Conservation (phyloP, 2,329 filamentous ascomycete species). For the Periconia macrospinosa region DNA sequence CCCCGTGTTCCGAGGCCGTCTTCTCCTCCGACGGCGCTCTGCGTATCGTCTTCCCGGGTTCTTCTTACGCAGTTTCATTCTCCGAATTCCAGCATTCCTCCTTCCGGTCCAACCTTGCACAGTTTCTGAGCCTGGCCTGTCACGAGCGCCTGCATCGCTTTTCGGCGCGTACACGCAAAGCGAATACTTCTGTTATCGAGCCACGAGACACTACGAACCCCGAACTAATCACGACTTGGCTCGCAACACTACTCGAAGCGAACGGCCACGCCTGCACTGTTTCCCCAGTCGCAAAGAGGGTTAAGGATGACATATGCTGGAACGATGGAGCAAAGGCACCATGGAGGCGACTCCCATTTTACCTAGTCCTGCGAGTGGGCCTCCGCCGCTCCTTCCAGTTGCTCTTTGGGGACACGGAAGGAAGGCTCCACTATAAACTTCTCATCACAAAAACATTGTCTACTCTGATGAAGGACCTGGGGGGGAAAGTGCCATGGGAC, state of each 20-base stretch:
- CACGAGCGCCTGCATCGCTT: slow-evolving; percentile 58
- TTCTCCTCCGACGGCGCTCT: slow-evolving; percentile 57
- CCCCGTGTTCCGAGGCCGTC: slow-evolving; percentile 56
- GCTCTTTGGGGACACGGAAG: slow-evolving; percentile 44
- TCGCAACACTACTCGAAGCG: slow-evolving; percentile 63
- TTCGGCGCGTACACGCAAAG: slow-evolving; percentile 56
- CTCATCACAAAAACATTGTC: slow-evolving; percentile 56
- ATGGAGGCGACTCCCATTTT: slow-evolving; percentile 65
- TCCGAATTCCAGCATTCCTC: slow-evolving; percentile 38
- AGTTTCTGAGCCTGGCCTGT: slow-evolving; percentile 61
- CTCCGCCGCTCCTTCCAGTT: slow-evolving; percentile 56
- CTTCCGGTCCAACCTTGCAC: slow-evolving; percentile 54
- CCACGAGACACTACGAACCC: slow-evolving; percentile 61
- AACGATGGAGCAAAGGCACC: slow-evolving; percentile 52
- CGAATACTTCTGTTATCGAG: slow-evolving; percentile 53
- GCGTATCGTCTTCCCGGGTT: slow-evolving; percentile 63
- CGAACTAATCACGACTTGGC: slow-evolving; percentile 59
- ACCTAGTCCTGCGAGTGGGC: slow-evolving; percentile 64
- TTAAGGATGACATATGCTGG: slow-evolving; percentile 61
- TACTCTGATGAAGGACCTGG: slow-evolving; percentile 49
- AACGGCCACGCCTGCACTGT: slow-evolving; percentile 44
- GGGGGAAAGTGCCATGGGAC: slow-evolving; percentile 37
- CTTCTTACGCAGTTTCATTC: slow-evolving; percentile 52
- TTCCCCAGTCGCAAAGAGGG: slow-evolving; percentile 53
- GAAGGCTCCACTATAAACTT: slow-evolving; percentile 60